Evolutionary conservation across 2,329 filamentous ascomycete genomes (phyloP).

Genomic region (Hymenoscyphus infarciens): DNA sequence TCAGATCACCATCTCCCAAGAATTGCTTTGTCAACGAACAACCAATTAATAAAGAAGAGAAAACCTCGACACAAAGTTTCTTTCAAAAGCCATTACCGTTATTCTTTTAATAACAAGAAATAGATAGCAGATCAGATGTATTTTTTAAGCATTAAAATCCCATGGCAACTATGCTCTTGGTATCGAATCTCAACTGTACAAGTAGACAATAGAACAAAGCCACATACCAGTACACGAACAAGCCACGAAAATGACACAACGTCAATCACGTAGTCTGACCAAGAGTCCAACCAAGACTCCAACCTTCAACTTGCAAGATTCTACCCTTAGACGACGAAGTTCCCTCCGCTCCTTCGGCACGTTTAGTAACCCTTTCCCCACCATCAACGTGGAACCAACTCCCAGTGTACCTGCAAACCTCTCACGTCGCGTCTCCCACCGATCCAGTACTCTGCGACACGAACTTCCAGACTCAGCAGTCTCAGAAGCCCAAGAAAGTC

Average conservation of each 20-base stretch:
- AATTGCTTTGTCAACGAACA: neutral
- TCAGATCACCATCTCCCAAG: neutral
- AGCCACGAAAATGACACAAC: neutral
- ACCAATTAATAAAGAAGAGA: neutral
- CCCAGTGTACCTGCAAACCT: neutral
- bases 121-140: neutral
- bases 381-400: neutral
- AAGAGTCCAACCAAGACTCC: neutral
- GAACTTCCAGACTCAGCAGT: neutral
- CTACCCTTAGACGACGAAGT: neutral
- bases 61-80: neutral
- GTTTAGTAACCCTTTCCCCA: neutral
- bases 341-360: neutral
- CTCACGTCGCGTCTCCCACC: neutral
- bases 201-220: neutral
- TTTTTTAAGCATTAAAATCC: neutral
- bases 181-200: too few species aligned
- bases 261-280: neutral
- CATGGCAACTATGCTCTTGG: neutral
- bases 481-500: neutral
- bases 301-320: neutral
- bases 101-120: neutral
- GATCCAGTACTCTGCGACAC: neutral
- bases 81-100: neutral
- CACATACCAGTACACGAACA: too few species aligned